Evolutionary conservation across 495 filamentous ascomycete species (phyloP), one percentile per base, ranked within the genome.

Genomic region (Penicillium dipodomyicola): DNA sequence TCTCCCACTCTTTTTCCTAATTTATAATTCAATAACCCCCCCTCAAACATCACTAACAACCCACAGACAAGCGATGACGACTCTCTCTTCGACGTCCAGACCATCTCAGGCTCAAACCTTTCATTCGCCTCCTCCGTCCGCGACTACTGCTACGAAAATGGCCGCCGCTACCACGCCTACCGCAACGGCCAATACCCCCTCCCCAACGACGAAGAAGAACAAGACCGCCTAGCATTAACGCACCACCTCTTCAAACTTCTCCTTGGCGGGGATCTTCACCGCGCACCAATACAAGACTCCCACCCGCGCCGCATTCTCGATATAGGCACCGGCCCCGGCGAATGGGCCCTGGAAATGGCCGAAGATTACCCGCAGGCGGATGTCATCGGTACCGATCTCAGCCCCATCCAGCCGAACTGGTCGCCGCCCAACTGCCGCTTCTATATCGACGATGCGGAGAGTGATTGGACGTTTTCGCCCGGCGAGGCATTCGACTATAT

Each of bases 201-300:
- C 39, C 85, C 85, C 30, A 88, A 87, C 61, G 84, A 88, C 60
- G 64, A 77, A 23, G 62, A 73, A 44, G 84, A 87, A 60, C 77
- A 80, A 58, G 87, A 90, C 58, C 82, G 89, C 30, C 82, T 91
- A 49, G 83, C 85, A 46, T 72, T 91, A 48, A 73, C 82, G 55
- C 87, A 91, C 68, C 80, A 83, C 50, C 77, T 87, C 60, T 81
- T 77, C 63, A 69, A 65, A 23, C 65, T 80, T 22, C 62, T 81
- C 10, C 67, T 77, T 0, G 78, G 81, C 54, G 83, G 80, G 12
- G 73, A 74, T 17, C 74, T 86, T 5, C 78, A 76, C 61, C 72
- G 80, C 11, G 78, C 82, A 19, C 82, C 82, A 1, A 65, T 87
- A 10, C 8, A 5, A 6, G 7, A 0, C 11, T 9, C 42, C n/a